Percentiles rank a stretch among this genome's conserved stretches.
Evolutionary conservation across 495 filamentous ascomycete species (phyloP).

Genomic region (Letharia columbiana): DNA sequence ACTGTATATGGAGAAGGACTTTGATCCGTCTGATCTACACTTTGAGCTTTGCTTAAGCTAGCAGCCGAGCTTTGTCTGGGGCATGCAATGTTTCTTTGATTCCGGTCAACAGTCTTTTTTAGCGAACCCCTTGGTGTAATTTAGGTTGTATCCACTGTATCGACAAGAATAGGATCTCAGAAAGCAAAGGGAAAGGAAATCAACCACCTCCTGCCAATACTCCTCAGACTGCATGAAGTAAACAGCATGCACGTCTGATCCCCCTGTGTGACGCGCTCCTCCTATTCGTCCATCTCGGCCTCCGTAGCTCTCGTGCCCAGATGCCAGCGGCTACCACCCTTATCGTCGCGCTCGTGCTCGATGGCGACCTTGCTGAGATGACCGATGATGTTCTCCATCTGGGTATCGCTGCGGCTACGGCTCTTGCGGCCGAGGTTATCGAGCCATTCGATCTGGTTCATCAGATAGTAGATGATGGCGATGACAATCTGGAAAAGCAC

Average conservation of each 20-base stretch:
- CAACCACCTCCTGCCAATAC: constrained; percentile 1
- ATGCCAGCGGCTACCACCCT: constrained; percentile 52
- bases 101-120: constrained; percentile 2
- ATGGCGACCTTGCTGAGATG: constrained; percentile 68
- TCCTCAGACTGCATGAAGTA: constrained; percentile 1
- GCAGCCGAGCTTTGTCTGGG: constrained; percentile 8
- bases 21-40: constrained; percentile 4
- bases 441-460: constrained; percentile 58
- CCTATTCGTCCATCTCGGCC: constrained; percentile 62
- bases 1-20: neutral
- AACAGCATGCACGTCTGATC: neutral
- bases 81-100: neutral
- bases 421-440: constrained; percentile 75
- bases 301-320: constrained; percentile 53
- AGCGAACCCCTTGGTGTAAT: constrained; percentile 2
- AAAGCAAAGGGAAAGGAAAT: constrained; percentile 2
- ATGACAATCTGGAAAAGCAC: constrained; percentile 47
- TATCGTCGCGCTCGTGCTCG: constrained; percentile 53
- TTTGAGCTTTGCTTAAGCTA: constrained; percentile 7
- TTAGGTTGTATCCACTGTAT: constrained; percentile 14
- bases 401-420: constrained; percentile 61
- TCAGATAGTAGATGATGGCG: constrained; percentile 63
- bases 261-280: constrained; percentile 1
- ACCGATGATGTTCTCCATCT: constrained; percentile 73
- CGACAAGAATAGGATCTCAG: constrained; percentile 16